Base-by-base conservation (phyloP, 2,329 filamentous ascomycete species). In the Hypoxylon sp. region DNA sequence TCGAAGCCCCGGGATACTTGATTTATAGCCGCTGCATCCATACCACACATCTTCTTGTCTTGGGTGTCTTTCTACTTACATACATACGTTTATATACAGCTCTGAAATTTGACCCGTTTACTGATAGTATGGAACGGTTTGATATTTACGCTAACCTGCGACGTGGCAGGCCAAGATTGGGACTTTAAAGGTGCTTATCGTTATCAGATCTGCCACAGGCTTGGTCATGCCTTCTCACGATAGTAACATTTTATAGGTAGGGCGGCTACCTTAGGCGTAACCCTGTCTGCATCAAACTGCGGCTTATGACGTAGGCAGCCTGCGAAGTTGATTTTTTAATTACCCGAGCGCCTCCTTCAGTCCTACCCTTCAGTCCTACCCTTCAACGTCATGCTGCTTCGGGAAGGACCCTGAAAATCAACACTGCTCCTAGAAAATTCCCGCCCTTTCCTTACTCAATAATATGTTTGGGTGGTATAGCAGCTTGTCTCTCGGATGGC, bases 331-430 rank as follows among this genome's bases (percentile, higher is more conserved):
- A 39, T 12, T 52, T 14, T 48, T 41, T 50, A 58, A 52, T 47
- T 47, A 48, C 23, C 50, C 32, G 43, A 45, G 43, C 47, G 27
- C 53, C 48, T 21, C 54, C 51, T 60, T 55, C 37, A 37, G 61
- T 68, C 56, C 46, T 60, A 61, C 63, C 52, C 19, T 56, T 47
- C 53, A 63, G 61, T 68, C 56, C 46, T 60, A 61, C 63, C 52
- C 19, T 56, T 47, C 53, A 63, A 68, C 59, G 59, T 66, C 62
- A 61, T 54, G 45, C 61, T 65, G 37, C 63, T 66, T 67, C 29
- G 34, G 63, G 63, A 69, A 71, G 67, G 69, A 67, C 69, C 69
- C 69, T 71, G 69, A 69, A 61, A 65, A 68, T 72, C 66, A 46
- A 16, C 3, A 21, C 3, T 1, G 2, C 19, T 63, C 53, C 27